Evolutionary conservation across 1,284 basidiomycete species (phyloP).

Genomic region (Ceratobasidium sp.): DNA sequence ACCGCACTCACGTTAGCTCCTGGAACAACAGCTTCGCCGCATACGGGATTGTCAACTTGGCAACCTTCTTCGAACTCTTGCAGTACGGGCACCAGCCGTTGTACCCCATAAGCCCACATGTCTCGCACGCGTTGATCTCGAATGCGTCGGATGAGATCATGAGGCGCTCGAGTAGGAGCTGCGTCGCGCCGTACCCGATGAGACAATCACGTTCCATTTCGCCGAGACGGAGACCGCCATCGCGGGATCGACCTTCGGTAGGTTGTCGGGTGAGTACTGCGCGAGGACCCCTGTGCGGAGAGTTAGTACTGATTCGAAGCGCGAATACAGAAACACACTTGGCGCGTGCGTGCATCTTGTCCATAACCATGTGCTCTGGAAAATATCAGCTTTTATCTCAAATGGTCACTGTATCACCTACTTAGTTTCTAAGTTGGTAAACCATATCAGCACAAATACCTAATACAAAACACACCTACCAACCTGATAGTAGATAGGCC

Average conservation of each 20-base stretch:
- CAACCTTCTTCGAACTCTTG: slow-evolving; percentile 95
- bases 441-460: slow-evolving; percentile 31
- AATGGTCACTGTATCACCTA: slow-evolving; percentile 53
- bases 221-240: slow-evolving; percentile 94
- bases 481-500: slow-evolving; percentile 98
- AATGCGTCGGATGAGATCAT: slow-evolving; percentile 99
- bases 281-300: slow-evolving; percentile 77
- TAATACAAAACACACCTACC: slow-evolving; percentile 45
- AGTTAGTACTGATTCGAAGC: not conserved
- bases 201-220: slow-evolving; percentile 99
- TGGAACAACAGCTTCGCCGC: slow-evolving; percentile 97
- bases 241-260: slow-evolving; percentile 96
- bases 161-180: slow-evolving; percentile 91
- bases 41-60: slow-evolving; percentile 96
- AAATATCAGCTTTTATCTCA: slow-evolving; percentile 42
- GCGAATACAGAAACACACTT: slow-evolving; percentile 59
- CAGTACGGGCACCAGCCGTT: slow-evolving; percentile 96
- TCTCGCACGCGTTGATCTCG: slow-evolving; percentile 93
- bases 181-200: slow-evolving; percentile 95
- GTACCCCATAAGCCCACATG: slow-evolving; percentile 96
- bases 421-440: slow-evolving; percentile 70
- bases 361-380: slow-evolving; percentile 95
- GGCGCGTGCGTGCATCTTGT: slow-evolving; percentile 99
- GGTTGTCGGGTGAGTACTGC: slow-evolving; percentile 97
- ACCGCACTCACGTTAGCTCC: slow-evolving; percentile 56